These are phyloP conservation scores for Echeveria elegans DNA, from an alignment of 164 flowering plant species.

Conservation along the genomic window DNA sequence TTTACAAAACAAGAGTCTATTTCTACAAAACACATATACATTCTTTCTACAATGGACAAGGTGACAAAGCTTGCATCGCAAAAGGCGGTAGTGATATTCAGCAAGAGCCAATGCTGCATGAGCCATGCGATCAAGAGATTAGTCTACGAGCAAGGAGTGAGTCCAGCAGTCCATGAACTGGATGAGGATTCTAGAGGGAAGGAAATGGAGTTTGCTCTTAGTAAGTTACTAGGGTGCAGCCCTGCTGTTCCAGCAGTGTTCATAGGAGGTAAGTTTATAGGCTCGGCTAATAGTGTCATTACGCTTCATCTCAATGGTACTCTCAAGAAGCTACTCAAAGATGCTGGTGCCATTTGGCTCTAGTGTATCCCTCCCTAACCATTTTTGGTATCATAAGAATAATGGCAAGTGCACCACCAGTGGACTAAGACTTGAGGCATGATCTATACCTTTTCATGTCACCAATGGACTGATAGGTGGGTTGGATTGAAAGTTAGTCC, in stretches of 20 bases:
- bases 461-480: too few species aligned
- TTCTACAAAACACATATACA: background rate
- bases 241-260: conserved; percentile 50
- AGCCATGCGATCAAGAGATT: conserved; percentile 40
- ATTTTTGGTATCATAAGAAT: too few species aligned
- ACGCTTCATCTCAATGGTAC: conserved; percentile 45
- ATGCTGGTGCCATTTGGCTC: conserved; percentile 53
- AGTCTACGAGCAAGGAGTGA: conserved; percentile 45
- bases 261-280: conserved; percentile 43
- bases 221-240: conserved; percentile 29
- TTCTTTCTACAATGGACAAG: conserved; percentile 23
- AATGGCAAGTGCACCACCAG: too few species aligned
- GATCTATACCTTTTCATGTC: too few species aligned
- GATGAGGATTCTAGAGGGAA: conserved; percentile 34
- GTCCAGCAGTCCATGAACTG: conserved; percentile 38
- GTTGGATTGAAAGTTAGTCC: too few species aligned
- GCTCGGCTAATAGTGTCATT: conserved; percentile 35
- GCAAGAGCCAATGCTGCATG: conserved; percentile 40
- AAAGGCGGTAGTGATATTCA: conserved; percentile 45
- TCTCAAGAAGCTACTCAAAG: conserved; percentile 37
- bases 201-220: conserved; percentile 48
- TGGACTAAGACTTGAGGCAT: too few species aligned
- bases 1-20: background rate
- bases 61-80: conserved; percentile 32
- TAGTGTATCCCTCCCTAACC: background rate